Base-by-base conservation (phyloP, 257 asterid species). In the Paulownia fortunei region DNA sequence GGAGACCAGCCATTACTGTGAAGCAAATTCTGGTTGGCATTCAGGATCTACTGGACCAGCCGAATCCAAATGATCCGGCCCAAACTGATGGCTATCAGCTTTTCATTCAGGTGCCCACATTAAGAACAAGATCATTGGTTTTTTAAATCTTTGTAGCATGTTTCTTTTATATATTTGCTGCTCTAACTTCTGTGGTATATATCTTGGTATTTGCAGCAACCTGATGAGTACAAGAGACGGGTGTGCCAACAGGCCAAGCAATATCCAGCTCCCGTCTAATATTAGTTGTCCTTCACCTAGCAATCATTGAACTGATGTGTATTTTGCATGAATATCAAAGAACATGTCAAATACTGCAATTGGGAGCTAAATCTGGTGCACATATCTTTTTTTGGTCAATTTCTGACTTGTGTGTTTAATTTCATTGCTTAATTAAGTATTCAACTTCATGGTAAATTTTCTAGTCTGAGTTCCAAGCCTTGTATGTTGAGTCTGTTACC, bases 191-290 rank as follows among this genome's bases (percentile, higher is more conserved):
- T 13, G 23, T 23, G 41, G 8, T 63, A 30, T 61, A 10, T 23
- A 13, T 76, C 10, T 52, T 56, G 32, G n/a, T 18, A 21, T 62
- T 0, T 82, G 89, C 89, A 91, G 97, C 86, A 89, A 26, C 75
- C 84, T 16, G 75, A 51, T 6, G 94, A 91, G 84, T 91, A 91
- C 87, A 87, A 79, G 84, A 88, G 55, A 84, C 84, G 90, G 76
- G 93, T 88, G 72, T 79, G 86, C 60, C 85, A 78, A 75, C 94
- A 91, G 83, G 91, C 94, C 36, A 88, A 86, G 83, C 86, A 49
- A 66, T 88, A 87, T 56, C 92, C 92, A 0, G 75, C 89, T 4
- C 83, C 81, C 6, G 34, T 87, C 82, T 86, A 78, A 72, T 63
- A 36, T 36, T 78, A 3, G 37, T 16, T 65, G 30, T 24, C 32